Conservation (phyloP, 495 filamentous ascomycete genomes). For the Penicillium crystallinum region DNA sequence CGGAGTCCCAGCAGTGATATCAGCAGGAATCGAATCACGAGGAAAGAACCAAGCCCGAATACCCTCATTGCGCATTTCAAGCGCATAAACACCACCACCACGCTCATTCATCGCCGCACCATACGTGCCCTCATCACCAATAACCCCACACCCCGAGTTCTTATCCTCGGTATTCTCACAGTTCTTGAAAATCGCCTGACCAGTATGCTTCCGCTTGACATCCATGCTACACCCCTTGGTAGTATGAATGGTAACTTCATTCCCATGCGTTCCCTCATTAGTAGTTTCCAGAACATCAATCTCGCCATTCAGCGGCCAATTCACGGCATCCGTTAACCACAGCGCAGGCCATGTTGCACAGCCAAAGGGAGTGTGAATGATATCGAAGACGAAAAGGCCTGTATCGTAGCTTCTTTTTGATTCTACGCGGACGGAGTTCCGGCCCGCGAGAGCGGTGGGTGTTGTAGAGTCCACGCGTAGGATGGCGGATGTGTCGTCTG, state of each 20-base stretch:
- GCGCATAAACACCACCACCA: conserved; percentile 49
- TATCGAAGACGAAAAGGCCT: conserved; percentile 53
- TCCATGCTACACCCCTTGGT: conserved; percentile 41
- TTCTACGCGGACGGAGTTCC: conserved; percentile 51
- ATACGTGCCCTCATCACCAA: conserved; percentile 30
- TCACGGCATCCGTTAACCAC: conserved; percentile 55
- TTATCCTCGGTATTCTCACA: conserved; percentile 34
- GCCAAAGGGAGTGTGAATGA: conserved; percentile 44
- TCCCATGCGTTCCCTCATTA: conserved; percentile 42
- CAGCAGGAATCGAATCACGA: conserved; percentile 32
- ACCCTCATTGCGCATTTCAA: conserved; percentile 41
- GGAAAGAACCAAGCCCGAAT: conserved; percentile 49
- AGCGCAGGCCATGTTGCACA: conserved; percentile 56
- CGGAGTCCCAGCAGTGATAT: conserved; percentile 30
- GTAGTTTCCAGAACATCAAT: conserved; percentile 47
- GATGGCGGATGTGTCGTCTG: conserved; percentile 41
- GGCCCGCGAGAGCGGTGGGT: conserved; percentile 38
- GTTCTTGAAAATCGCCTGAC: conserved; percentile 20
- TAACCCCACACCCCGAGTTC: conserved; percentile 44
- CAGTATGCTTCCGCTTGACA: conserved; percentile 40
- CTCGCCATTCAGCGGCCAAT: conserved; percentile 54
- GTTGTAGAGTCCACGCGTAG: conserved; percentile 48
- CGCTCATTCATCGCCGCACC: conserved; percentile 38
- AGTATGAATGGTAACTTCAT: conserved; percentile 44
- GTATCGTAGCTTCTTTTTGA: conserved; percentile 45